Percentiles rank a stretch among this genome's conserved stretches.
These are phyloP conservation scores for Mucor piriformis DNA, from an alignment of 371 early-diverging fungal genomes.

Conservation along the genomic window DNA sequence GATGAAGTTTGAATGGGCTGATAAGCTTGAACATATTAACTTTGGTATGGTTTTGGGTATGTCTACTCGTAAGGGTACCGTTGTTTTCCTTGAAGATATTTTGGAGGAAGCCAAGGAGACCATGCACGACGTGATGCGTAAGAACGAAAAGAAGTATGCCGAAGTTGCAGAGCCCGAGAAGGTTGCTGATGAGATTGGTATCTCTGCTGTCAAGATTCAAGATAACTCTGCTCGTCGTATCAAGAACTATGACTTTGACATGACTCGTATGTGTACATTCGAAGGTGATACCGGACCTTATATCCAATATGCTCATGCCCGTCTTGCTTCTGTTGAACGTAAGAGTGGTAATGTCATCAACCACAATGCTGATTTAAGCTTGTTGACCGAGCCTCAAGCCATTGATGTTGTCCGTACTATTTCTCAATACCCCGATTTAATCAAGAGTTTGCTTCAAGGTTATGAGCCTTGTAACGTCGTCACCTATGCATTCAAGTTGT, in stretches of 20 bases:
- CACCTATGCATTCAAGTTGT: constrained; percentile 88
- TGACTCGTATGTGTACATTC: constrained; percentile 94
- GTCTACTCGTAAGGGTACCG: constrained; percentile 98
- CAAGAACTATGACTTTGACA: constrained; percentile 98
- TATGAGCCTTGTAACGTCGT: constrained; percentile 96
- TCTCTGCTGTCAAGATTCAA: constrained; percentile 94
- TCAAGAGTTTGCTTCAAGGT: constrained; percentile 62
- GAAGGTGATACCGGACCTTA: constrained; percentile 99
- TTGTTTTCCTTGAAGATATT: constrained; percentile 98
- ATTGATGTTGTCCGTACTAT: constrained; percentile 79
- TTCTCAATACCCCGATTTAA: constrained; percentile 91
- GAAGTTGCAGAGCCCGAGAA: constrained; percentile 85
- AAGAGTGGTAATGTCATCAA: constrained; percentile 64
- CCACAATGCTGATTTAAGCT: constrained; percentile 62
- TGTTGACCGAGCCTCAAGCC: constrained; percentile 77
- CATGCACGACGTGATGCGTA: constrained; percentile 94
- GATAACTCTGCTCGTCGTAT: constrained; percentile 96
- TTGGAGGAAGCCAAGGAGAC: constrained; percentile 88
- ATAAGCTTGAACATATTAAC: constrained; percentile 89
- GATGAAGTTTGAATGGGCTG: constrained; percentile 81
- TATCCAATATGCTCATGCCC: constrained; percentile 97
- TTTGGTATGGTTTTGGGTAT: constrained; percentile 98
- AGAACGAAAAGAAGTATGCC: constrained; percentile 84
- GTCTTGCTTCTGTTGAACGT: constrained; percentile 94
- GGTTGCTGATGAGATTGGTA: constrained; percentile 82